A percentile compares a stretch with the other conserved stretches of the same genome.
Conservation (phyloP, 805 yeast genomes). For the Komagataella pastoris region DNA sequence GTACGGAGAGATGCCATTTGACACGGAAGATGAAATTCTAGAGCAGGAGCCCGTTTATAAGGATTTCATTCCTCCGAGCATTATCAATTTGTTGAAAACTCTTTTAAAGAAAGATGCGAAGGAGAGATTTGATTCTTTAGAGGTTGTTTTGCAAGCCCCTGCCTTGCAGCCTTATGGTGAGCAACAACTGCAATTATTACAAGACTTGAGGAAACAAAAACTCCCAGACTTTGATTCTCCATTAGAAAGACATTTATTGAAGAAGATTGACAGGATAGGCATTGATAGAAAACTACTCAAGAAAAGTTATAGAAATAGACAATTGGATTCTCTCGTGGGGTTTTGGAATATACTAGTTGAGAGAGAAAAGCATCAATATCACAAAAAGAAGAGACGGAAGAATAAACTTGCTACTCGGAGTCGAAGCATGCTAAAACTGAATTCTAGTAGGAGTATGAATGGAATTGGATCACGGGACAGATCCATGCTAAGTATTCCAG, state of each 20-base stretch:
- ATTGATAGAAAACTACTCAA: slow-evolving; percentile 49
- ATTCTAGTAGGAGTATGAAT: slow-evolving; percentile 8
- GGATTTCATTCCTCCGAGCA: slow-evolving; percentile 31
- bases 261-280: slow-evolving; percentile 45
- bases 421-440: slow-evolving; percentile 16
- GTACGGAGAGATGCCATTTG: slow-evolving; percentile 85
- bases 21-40: slow-evolving; percentile 43
- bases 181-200: slow-evolving; percentile 24
- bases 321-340: slow-evolving; percentile 64
- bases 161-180: slow-evolving; percentile 33
- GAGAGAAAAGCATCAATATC: slow-evolving; percentile 17
- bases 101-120: slow-evolving; percentile 57
- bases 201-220: slow-evolving; percentile 11
- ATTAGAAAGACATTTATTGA: slow-evolving; percentile 53
- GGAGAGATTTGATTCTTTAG: slow-evolving; percentile 39
- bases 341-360: slow-evolving; percentile 60
- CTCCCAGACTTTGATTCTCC: slow-evolving; percentile 5
- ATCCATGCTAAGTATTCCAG: neutral
- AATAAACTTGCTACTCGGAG: slow-evolving; percentile 7
- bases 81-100: slow-evolving; percentile 32
- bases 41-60: slow-evolving; percentile 50
- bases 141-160: slow-evolving; percentile 36
- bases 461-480: neutral
- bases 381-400: slow-evolving; percentile 4
- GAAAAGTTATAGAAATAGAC: slow-evolving; percentile 39